These are phyloP conservation scores for Mortierella claussenii DNA, from an alignment of 192 early-diverging fungal genomes.

Conservation along the genomic window DNA sequence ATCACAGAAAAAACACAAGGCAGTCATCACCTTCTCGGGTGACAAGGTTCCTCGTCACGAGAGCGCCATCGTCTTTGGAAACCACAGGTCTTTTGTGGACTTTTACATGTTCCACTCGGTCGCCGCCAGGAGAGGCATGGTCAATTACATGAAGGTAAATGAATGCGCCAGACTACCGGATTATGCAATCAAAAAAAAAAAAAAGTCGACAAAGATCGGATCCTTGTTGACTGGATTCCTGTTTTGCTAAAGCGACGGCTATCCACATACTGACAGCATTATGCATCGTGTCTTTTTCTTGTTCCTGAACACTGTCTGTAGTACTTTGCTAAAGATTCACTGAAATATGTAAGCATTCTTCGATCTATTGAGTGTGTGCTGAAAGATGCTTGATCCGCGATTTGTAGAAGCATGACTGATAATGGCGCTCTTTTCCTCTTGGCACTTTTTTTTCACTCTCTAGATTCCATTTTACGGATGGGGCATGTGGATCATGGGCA, in stretches of 20 bases:
- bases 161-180: no score
- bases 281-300: not conserved
- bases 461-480: slow-evolving; percentile 71
- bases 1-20: slow-evolving; percentile 54
- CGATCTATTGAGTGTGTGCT: no score
- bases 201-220: no score
- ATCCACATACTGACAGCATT: not conserved
- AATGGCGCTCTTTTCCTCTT: no score
- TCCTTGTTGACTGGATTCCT: not conserved
- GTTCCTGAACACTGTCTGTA: slow-evolving; percentile 27
- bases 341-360: slow-evolving; percentile 60
- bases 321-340: slow-evolving; percentile 72
- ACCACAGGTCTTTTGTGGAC: slow-evolving; percentile 66
- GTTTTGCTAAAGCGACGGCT: not conserved
- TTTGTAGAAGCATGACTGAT: no score
- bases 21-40: slow-evolving; percentile 67
- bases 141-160: slow-evolving; percentile 62
- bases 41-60: slow-evolving; percentile 59
- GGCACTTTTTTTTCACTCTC: no score
- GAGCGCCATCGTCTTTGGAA: slow-evolving; percentile 65
- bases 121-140: slow-evolving; percentile 61
- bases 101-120: slow-evolving; percentile 68
- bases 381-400: no score
- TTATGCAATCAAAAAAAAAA: no score
- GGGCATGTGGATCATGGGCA: slow-evolving; percentile 72